These are phyloP conservation scores for Breynia disticha DNA, from an alignment of 441 rosid genomes.

Conservation along the genomic window DNA sequence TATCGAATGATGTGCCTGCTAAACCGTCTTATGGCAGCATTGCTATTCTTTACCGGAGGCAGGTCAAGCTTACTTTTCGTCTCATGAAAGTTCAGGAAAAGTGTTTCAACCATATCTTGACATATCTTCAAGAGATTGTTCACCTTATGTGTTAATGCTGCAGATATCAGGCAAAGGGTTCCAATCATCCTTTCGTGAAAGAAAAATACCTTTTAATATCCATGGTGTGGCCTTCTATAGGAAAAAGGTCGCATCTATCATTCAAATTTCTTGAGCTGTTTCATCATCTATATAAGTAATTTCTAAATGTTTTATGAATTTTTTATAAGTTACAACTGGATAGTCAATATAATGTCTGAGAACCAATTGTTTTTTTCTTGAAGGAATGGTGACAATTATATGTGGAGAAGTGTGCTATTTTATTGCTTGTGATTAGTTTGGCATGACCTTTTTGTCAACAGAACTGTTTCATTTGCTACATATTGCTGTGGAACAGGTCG, in stretches of 20 bases:
- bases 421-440: too few species aligned
- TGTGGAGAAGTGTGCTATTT: too few species aligned
- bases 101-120: slow-evolving; percentile 5
- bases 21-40: slow-evolving; percentile 55
- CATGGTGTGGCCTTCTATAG: slow-evolving; percentile 83
- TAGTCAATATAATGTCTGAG: too few species aligned
- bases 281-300: slow-evolving; percentile 1
- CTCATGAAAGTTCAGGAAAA: slow-evolving; percentile 13
- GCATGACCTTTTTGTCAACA: too few species aligned
- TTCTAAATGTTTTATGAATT: background rate
- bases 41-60: slow-evolving; percentile 91
- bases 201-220: slow-evolving; percentile 87
- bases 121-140: slow-evolving; percentile 11
- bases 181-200: slow-evolving; percentile 71
- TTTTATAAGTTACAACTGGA: too few species aligned
- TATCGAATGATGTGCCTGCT: slow-evolving; percentile 31
- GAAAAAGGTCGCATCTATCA: slow-evolving; percentile 52
- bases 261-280: too few species aligned
- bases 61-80: slow-evolving; percentile 44
- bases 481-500: slow-evolving; percentile 37
- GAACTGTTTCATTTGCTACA: background rate
- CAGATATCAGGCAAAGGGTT: slow-evolving; percentile 85
- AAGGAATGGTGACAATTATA: too few species aligned
- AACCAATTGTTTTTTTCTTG: too few species aligned
- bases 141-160: slow-evolving; percentile 17